Conservation (phyloP, 2,329 filamentous ascomycete genomes). For the Epicoccum sorghinum region DNA sequence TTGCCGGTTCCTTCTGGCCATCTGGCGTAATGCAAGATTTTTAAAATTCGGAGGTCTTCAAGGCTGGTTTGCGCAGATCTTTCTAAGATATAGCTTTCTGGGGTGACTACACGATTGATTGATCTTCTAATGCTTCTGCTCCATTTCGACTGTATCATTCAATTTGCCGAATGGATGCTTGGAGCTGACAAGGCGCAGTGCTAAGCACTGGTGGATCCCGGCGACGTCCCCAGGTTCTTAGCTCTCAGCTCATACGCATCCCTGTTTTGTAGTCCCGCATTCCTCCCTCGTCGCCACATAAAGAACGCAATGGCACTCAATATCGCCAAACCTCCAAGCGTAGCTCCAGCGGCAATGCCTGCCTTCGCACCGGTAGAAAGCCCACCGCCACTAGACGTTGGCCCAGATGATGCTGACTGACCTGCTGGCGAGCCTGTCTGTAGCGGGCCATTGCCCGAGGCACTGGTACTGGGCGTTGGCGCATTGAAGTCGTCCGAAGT, state of each 20-base stretch:
- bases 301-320: conserved; percentile 32
- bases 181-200: too few species aligned
- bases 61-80: too few species aligned
- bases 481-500: conserved; percentile 47
- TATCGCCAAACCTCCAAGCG: conserved; percentile 32
- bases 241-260: conserved; percentile 35
- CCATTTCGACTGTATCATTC: too few species aligned
- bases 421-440: conserved; percentile 31
- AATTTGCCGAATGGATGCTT: too few species aligned
- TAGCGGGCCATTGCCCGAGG: conserved; percentile 22
- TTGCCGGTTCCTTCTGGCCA: too few species aligned
- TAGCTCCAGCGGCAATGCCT: conserved; percentile 48
- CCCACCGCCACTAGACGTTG: conserved; percentile 22
- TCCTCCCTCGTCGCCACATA: conserved; percentile 27
- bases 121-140: too few species aligned
- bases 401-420: conserved; percentile 18
- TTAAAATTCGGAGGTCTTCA: too few species aligned
- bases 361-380: conserved; percentile 52
- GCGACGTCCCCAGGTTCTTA: conserved; percentile 20
- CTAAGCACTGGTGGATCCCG: too few species aligned
- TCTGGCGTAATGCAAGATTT: too few species aligned
- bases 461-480: conserved; percentile 21
- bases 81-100: too few species aligned
- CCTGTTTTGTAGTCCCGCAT: conserved; percentile 25
- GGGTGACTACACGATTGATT: too few species aligned